Evolutionary conservation across 2,329 filamentous ascomycete genomes (phyloP).

Genomic region (Ilyonectria destructans): DNA sequence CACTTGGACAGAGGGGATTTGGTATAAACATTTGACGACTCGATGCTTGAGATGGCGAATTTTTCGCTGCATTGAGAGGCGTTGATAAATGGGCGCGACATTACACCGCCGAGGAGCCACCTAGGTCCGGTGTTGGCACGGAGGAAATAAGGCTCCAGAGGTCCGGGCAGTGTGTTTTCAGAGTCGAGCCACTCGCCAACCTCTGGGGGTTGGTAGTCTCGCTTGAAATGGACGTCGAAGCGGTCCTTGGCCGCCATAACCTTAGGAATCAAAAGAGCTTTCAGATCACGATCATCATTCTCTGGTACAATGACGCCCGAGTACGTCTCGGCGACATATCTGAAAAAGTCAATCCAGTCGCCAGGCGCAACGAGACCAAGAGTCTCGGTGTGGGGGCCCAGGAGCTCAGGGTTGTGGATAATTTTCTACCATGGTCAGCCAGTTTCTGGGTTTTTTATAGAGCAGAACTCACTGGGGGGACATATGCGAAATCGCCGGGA

Average conservation of each 20-base stretch:
- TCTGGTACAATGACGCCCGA: constrained; percentile 66
- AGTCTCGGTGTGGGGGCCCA: constrained; percentile 69
- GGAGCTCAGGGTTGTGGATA: constrained; percentile 70
- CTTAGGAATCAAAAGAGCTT: constrained; percentile 67
- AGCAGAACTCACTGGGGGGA: constrained; percentile 64
- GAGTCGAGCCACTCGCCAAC: constrained; percentile 59
- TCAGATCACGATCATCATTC: constrained; percentile 67
- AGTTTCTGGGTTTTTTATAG: neutral
- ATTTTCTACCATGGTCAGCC: constrained; percentile 55
- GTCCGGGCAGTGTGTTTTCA: constrained; percentile 59
- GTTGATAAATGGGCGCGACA: constrained; percentile 65
- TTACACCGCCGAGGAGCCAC: constrained; percentile 62
- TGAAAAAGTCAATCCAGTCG: constrained; percentile 75
- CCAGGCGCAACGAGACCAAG: constrained; percentile 70
- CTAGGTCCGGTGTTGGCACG: constrained; percentile 65
- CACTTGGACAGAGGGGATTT: constrained; percentile 54
- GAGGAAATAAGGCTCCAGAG: constrained; percentile 65
- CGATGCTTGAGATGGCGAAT: constrained; percentile 70
- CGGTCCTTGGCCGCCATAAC: constrained; percentile 69
- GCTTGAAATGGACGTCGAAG: constrained; percentile 70
- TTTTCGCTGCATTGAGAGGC: constrained; percentile 63
- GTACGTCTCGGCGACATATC: constrained; percentile 70
- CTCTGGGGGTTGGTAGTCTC: constrained; percentile 63
- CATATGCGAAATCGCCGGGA: constrained; percentile 71
- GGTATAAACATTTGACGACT: constrained; percentile 59